Evolutionary conservation across 116 monocot genomes (phyloP), one percentile per base, ranked within the genome.

Genomic region (Posidonia oceanica): DNA sequence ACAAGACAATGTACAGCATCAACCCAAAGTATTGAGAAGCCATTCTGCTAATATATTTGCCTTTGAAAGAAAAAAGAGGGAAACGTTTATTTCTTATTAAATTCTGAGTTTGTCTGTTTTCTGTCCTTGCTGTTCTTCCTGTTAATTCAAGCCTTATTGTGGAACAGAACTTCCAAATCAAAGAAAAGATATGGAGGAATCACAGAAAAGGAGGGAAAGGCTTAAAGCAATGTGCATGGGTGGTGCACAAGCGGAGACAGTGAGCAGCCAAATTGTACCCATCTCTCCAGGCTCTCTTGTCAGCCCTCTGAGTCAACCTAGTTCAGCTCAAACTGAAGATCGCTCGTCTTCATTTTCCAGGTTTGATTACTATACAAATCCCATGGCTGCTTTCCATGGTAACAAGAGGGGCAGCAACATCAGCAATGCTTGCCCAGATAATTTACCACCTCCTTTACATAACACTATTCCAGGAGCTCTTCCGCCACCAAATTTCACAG

Each of bases 281-380:
- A 18, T 40, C 2, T 23, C 72, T 21, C 40, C 71, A 14, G 17
- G 7, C 5, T 41, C 53, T 63, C 80, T 75, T 40, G 16, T 74
- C 37, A 80, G 75, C 44, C 80, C 80, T 7, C 61, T 80, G 54
- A 39, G 36, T 40, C 66, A 75, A 22, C 38, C 42, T 40, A 39
- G 37, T 79, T 68, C 54, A 3, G 15, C 59, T 38, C 54, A 52
- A 14, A 65, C 20, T 11, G 14, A 69, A 23, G 18, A 48, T 16
- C 41, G 62, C 14, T 52, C 67, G 12, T 20, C 63, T 37, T 56
- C 74, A 21, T 14, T 5, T 66, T 61, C 52, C 8, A 76, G 77
- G 21, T 81, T 81, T 56, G 77, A 81, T 63, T 81, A 64, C 66
- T 81, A 81, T 52, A 81, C 81, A 7, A 77, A 81, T 39, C 81